Conservation (phyloP, 2,329 filamentous ascomycete genomes). For the Cryphonectria japonica region DNA sequence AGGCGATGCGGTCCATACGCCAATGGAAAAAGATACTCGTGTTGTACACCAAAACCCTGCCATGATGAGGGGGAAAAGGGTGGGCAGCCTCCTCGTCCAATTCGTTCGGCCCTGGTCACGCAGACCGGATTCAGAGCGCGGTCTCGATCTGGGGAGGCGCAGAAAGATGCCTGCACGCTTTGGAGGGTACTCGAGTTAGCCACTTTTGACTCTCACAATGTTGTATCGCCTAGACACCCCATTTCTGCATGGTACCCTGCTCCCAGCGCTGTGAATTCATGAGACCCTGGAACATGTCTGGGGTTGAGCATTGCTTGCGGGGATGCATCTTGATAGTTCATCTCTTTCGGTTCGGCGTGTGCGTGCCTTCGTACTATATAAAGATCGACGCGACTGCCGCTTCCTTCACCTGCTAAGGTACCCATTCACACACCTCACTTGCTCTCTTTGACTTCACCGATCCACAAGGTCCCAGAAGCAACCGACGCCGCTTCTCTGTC, state of each 20-base stretch:
- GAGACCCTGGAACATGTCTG: background rate
- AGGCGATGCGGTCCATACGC: background rate
- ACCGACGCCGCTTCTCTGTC: background rate
- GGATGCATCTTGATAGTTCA: background rate
- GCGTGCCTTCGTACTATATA: background rate
- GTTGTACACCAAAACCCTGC: background rate
- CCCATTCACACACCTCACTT: background rate
- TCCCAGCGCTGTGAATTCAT: background rate
- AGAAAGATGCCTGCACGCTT: background rate
- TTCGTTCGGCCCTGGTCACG: background rate
- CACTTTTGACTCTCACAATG: background rate
- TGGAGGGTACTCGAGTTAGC: background rate
- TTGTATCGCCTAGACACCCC: conserved; percentile 2
- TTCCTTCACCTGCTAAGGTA: background rate
- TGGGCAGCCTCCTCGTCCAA: background rate
- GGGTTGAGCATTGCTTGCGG: conserved; percentile 7
- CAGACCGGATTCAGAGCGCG: background rate
- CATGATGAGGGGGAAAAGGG: too few relatives aligned
- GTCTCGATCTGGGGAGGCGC: background rate
- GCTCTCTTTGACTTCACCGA: background rate
- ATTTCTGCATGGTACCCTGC: background rate
- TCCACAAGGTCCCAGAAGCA: conserved; percentile 1
- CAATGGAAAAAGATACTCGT: background rate
- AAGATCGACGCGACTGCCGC: background rate
- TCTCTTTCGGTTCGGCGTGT: background rate